Evolutionary conservation across 345 rosid species (phyloP).

Genomic region (Hypericum perforatum): DNA sequence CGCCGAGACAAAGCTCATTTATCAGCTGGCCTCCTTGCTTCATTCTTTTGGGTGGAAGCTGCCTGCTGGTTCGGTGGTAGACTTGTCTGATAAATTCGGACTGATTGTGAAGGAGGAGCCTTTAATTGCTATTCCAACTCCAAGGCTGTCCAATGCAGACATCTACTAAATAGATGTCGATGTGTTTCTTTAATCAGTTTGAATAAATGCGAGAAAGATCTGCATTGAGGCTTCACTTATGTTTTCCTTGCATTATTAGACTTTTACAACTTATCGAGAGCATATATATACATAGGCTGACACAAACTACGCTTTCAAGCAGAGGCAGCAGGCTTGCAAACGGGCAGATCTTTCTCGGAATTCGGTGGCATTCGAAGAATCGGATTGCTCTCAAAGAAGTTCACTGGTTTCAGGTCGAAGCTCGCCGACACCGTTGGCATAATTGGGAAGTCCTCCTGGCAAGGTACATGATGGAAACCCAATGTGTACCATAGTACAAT

Average conservation of each 20-base stretch:
- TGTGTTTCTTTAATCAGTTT: not conserved
- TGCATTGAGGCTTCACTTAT: too few relatives aligned
- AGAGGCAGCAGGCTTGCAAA: too few relatives aligned
- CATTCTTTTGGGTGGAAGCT: not conserved
- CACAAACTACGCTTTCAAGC: too few relatives aligned
- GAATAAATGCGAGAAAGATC: too few relatives aligned
- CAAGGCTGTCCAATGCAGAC: not conserved
- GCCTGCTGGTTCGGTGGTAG: not conserved
- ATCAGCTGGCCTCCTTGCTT: not conserved
- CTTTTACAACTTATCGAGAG: too few relatives aligned
- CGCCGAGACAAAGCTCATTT: not conserved
- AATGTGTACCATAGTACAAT: slow-evolving; percentile 45
- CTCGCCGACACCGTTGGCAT: slow-evolving; percentile 43
- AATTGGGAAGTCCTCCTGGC: slow-evolving; percentile 49
- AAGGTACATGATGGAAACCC: slow-evolving; percentile 45
- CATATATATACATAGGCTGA: too few relatives aligned
- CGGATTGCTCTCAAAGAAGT: slow-evolving; percentile 45
- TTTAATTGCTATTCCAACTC: not conserved
- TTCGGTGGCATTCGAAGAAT: slow-evolving; percentile 31
- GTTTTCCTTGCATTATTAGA: too few relatives aligned
- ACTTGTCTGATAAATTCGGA: not conserved
- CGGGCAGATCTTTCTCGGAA: too few relatives aligned
- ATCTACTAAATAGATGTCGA: not conserved
- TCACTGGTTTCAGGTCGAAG: slow-evolving; percentile 42
- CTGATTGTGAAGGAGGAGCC: not conserved